Conservation (phyloP, 1,139 yeast species). For the Yamadazyma songkhlaensis region DNA sequence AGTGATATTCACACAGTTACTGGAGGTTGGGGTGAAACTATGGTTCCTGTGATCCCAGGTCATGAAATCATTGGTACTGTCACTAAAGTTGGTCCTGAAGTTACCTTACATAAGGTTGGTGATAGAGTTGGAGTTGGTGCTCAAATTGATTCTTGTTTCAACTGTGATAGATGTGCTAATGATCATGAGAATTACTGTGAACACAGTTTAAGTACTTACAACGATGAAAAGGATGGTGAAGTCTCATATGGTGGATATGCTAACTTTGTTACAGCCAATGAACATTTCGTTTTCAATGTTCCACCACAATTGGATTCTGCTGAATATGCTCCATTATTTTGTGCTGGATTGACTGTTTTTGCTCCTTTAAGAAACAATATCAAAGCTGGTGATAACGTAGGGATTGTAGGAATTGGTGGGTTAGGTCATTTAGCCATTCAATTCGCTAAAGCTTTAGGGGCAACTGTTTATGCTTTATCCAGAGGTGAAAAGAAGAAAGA, state of each 20-base stretch:
- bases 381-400: conserved; percentile 31
- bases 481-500: conserved; percentile 30
- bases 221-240: conserved; percentile 31
- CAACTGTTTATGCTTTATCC: conserved; percentile 36
- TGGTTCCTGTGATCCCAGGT: conserved; percentile 29
- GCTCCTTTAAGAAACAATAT: conserved; percentile 47
- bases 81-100: conserved; percentile 45
- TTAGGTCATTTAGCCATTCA: conserved; percentile 40
- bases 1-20: conserved; percentile 48
- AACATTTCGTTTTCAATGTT: conserved; percentile 50
- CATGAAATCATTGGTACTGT: conserved; percentile 55
- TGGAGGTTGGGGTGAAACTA: conserved; percentile 37
- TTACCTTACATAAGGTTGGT: conserved; percentile 44
- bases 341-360: conserved; percentile 63
- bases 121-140: conserved; percentile 65
- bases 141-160: conserved; percentile 41
- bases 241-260: conserved; percentile 58
- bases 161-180: conserved; percentile 42
- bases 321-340: conserved; percentile 59
- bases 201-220: conserved; percentile 41
- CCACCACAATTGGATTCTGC: conserved; percentile 47
- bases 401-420: conserved; percentile 44
- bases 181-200: conserved; percentile 50
- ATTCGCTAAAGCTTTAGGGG: conserved; percentile 38
- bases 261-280: conserved; percentile 48